phyloP scores from a whole-genome alignment of 352 stramenopile species.

The Plasmopara muralis region DNA sequence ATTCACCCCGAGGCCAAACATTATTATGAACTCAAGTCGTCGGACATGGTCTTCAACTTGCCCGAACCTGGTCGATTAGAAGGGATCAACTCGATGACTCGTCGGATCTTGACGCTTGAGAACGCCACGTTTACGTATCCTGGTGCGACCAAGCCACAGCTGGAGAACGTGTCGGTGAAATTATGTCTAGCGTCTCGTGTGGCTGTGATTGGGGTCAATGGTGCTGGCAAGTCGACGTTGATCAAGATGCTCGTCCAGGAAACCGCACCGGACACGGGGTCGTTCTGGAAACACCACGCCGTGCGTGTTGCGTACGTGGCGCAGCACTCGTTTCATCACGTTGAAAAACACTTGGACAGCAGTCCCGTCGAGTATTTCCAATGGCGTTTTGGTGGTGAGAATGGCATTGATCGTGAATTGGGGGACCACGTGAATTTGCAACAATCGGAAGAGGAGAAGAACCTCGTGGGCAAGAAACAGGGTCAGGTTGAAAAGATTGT shows the following conservation, averaged over 20 bases:
- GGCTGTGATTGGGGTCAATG: conserved; percentile 95
- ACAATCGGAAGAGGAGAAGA: conserved; percentile 89
- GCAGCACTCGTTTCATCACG: conserved; percentile 97
- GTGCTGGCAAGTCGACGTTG: conserved; percentile 96
- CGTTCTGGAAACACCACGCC: conserved; percentile 85
- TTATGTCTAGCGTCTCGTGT: conserved; percentile 94
- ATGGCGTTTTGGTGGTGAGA: conserved; percentile 93
- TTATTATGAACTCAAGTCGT: conserved; percentile 89
- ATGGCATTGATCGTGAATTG: conserved; percentile 93
- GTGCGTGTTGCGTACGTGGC: conserved; percentile 94
- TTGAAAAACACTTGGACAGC: conserved; percentile 92
- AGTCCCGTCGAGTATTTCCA: conserved; percentile 97
- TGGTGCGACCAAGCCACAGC: conserved; percentile 75
- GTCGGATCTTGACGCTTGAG: conserved; percentile 89
- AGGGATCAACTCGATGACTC: conserved; percentile 87
- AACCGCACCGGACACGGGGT: conserved; percentile 65
- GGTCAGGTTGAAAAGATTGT: conserved; percentile 95
- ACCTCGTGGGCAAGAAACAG: conserved; percentile 84
- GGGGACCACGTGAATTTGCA: conserved; percentile 85
- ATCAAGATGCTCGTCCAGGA: conserved; percentile 93
- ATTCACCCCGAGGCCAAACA: conserved; percentile 89
- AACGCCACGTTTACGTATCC: conserved; percentile 87
- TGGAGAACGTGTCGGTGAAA: conserved; percentile 91
- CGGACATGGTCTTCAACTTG: conserved; percentile 82
- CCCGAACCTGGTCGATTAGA: conserved; percentile 87